Percentiles rank a stretch among this genome's conserved stretches.
These are phyloP conservation scores for Cordyceps fumosorosea DNA, from an alignment of 2,329 filamentous ascomycete genomes.

Conservation along the genomic window DNA sequence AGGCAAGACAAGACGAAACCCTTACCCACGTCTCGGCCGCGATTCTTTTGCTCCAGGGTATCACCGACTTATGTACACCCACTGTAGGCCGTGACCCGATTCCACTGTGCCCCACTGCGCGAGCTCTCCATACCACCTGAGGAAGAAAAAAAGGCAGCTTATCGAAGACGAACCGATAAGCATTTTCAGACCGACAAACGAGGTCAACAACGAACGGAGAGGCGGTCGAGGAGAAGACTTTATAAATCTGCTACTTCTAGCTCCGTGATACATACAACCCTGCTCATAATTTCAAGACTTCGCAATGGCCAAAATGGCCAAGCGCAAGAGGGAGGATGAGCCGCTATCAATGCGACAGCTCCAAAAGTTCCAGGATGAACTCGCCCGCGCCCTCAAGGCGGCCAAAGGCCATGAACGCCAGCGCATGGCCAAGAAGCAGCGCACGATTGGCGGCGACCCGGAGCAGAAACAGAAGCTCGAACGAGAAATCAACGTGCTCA, in stretches of 20 bases:
- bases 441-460: slow-evolving; percentile 36
- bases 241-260: not conserved
- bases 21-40: not conserved
- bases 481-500: slow-evolving; percentile 50
- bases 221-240: too few relatives aligned
- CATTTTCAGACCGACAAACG: not conserved
- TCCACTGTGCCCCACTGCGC: not conserved
- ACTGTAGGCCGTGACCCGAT: not conserved
- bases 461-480: slow-evolving; percentile 55
- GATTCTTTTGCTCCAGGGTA: not conserved
- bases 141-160: not conserved
- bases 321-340: slow-evolving; percentile 48
- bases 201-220: too few relatives aligned
- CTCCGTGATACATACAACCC: not conserved
- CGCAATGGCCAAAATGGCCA: slow-evolving; percentile 38
- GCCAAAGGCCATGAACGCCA: slow-evolving; percentile 74
- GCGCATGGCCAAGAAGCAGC: slow-evolving; percentile 58
- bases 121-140: not conserved
- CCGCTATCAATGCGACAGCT: slow-evolving; percentile 43
- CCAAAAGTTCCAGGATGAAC: slow-evolving; percentile 49
- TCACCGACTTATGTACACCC: not conserved
- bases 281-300: too few relatives aligned
- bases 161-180: not conserved
- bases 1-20: not conserved
- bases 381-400: slow-evolving; percentile 62